phyloP scores from a whole-genome alignment of 2,329 filamentous ascomycete genomes.

The Fusarium sp. region DNA sequence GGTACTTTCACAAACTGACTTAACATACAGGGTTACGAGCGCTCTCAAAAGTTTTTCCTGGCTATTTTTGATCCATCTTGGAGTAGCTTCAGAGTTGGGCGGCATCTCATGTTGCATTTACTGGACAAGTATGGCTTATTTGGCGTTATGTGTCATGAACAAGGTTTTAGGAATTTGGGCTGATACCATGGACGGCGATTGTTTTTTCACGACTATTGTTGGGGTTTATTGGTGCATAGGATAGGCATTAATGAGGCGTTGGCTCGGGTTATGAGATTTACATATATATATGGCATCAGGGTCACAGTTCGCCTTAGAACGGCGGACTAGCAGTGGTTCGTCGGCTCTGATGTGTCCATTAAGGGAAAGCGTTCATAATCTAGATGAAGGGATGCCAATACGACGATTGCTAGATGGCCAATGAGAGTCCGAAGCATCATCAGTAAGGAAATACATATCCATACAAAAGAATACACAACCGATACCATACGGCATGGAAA shows the following conservation, averaged over 20 bases:
- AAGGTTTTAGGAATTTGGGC: conserved; percentile 29
- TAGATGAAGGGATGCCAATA: background rate
- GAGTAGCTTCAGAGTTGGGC: conserved; percentile 21
- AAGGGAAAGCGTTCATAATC: background rate
- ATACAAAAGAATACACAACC: conserved; percentile 9
- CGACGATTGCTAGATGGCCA: background rate
- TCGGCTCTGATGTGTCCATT: background rate
- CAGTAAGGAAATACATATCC: background rate
- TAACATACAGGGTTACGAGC: conserved; percentile 56
- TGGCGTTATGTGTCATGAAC: conserved; percentile 46
- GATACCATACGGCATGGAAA: background rate
- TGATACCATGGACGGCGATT: conserved; percentile 31
- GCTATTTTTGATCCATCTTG: conserved; percentile 47
- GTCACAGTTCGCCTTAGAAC: background rate
- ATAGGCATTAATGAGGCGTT: conserved; percentile 40
- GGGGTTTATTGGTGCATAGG: conserved; percentile 33
- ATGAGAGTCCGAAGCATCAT: background rate
- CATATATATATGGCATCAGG: conserved; percentile 6
- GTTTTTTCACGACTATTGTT: conserved; percentile 25
- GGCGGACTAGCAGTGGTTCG: conserved; percentile 1
- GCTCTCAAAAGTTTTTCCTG: conserved; percentile 59
- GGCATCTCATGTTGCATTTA: conserved; percentile 31
- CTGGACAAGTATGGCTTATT: conserved; percentile 46
- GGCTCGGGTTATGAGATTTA: conserved; percentile 27
- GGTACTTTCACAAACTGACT: conserved; percentile 27